Evolutionary conservation across 345 rosid genomes (phyloP).

Genomic region (Cardamine chenopodiifolia): DNA sequence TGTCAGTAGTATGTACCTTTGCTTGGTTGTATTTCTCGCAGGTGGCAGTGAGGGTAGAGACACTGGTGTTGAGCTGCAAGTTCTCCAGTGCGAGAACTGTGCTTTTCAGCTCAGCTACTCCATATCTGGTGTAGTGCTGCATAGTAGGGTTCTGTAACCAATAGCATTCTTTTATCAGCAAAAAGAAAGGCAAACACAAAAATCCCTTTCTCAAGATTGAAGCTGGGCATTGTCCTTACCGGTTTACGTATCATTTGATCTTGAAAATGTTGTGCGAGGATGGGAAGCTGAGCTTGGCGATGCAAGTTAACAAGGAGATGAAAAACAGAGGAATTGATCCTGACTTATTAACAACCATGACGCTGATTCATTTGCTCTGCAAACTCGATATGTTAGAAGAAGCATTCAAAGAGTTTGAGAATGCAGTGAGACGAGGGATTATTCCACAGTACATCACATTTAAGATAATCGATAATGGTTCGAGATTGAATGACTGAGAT

Average conservation of each 20-base stretch:
- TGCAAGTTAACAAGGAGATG: constrained; percentile 82
- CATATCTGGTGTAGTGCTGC: constrained; percentile 80
- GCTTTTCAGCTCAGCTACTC: constrained; percentile 58
- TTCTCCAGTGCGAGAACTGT: constrained; percentile 78
- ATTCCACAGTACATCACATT: constrained; percentile 79
- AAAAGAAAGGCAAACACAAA: neutral
- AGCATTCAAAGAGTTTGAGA: constrained; percentile 71
- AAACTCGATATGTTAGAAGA: constrained; percentile 67
- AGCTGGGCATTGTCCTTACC: constrained; percentile 70
- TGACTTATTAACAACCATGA: constrained; percentile 67
- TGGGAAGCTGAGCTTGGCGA: constrained; percentile 68
- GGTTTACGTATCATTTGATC: constrained; percentile 73
- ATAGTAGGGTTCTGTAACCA: constrained; percentile 76
- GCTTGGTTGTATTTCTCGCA: constrained; percentile 76
- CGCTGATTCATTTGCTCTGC: constrained; percentile 70
- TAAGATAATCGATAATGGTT: constrained; percentile 60
- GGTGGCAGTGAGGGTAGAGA: constrained; percentile 64
- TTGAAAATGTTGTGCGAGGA: constrained; percentile 80
- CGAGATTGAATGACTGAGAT: constrained; percentile 57
- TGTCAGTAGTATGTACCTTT: constrained; percentile 51
- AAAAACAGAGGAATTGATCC: constrained; percentile 63
- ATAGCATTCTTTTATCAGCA: constrained; percentile 28
- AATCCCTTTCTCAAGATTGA: constrained; percentile 43
- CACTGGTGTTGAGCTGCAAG: constrained; percentile 66
- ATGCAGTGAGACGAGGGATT: constrained; percentile 64